Evolutionary conservation across 306 rosid species (phyloP), one percentile per base, ranked within the genome.

Genomic region (Rosa chinensis): DNA sequence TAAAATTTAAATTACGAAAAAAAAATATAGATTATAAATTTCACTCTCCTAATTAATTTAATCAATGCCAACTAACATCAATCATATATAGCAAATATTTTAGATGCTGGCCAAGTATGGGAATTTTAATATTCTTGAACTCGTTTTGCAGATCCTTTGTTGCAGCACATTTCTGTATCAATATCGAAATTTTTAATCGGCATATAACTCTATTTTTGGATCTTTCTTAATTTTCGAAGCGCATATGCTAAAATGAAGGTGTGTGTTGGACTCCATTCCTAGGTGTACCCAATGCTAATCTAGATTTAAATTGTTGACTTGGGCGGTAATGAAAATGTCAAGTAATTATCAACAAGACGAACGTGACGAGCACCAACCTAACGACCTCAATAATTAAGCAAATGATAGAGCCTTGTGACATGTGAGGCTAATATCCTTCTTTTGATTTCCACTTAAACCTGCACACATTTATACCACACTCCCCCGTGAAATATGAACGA

Each of bases 291-390:
- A 4, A 12, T 39, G 16, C n/a, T 20, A 68, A 58, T 49, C 48
- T 32, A 20, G 58, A 66, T 40, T 64, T 52, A 14, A 64, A 77
- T 74, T 49, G 64, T 85, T 80, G 88, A 82, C 84, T 82, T 56
- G 66, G 79, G 61, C 75, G 79, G 59, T 66, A 66, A 76, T 67
- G 52, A 62, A 72, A 43, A 73, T 70, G 84, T 86, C 77, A 81
- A 78, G 77, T 76, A 79, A 80, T 77, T 81, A 72, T 78, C 86
- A 91, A 87, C 87, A 85, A 80, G 90, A 78, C 86, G 77, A 80
- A 87, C 89, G 91, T 92, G 97, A 90, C 85, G 70, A 82, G 79
- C 91, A 90, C 93, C 87, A 73, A 89, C 92, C 91, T 75, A 90
- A 85, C 89, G 70, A 63, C 69, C 73, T 83, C 48, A 82, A 83